Evolutionary conservation across 768 basidiomycete genomes (phyloP).

Genomic region (Boletus speciosus): DNA sequence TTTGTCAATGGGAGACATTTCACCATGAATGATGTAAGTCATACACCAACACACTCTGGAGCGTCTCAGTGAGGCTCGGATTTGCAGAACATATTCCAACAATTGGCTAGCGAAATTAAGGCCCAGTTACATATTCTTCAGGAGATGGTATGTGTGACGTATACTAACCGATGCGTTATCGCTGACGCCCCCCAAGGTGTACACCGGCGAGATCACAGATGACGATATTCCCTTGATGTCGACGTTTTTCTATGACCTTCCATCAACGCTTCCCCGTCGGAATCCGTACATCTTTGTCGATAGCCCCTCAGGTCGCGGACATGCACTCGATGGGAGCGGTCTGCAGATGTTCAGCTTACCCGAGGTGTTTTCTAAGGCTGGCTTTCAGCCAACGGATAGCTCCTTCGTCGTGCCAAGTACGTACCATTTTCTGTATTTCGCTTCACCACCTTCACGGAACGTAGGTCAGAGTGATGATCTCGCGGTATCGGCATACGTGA

Average conservation of each 20-base stretch:
- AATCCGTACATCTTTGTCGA: conserved; percentile 71
- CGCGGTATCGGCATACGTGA: conserved; percentile 55
- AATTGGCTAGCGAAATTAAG: conserved; percentile 42
- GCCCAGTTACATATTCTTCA: conserved; percentile 67
- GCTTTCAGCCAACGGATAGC: conserved; percentile 39
- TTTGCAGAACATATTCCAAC: conserved; percentile 25
- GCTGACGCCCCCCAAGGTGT: conserved; percentile 42
- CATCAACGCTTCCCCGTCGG: conserved; percentile 64
- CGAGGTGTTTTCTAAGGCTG: conserved; percentile 30
- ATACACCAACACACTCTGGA: too few species aligned
- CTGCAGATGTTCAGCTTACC: conserved; percentile 28
- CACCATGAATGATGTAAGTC: conserved; percentile 61
- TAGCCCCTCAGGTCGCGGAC: conserved; percentile 31
- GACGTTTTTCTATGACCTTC: conserved; percentile 89
- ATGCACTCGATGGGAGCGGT: not conserved
- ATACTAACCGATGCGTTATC: not conserved
- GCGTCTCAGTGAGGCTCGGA: not conserved
- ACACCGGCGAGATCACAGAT: conserved; percentile 54
- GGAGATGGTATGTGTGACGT: conserved; percentile 51
- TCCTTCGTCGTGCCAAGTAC: conserved; percentile 66
- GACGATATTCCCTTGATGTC: conserved; percentile 47
- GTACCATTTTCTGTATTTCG: conserved; percentile 14
- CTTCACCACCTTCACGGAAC: conserved; percentile 5
- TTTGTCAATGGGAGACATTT: conserved; percentile 91
- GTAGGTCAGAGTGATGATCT: conserved; percentile 16